Evolutionary conservation across 1,139 yeast species (phyloP), one percentile per base, ranked within the genome.

Genomic region (Meyerozyma athensensis): DNA sequence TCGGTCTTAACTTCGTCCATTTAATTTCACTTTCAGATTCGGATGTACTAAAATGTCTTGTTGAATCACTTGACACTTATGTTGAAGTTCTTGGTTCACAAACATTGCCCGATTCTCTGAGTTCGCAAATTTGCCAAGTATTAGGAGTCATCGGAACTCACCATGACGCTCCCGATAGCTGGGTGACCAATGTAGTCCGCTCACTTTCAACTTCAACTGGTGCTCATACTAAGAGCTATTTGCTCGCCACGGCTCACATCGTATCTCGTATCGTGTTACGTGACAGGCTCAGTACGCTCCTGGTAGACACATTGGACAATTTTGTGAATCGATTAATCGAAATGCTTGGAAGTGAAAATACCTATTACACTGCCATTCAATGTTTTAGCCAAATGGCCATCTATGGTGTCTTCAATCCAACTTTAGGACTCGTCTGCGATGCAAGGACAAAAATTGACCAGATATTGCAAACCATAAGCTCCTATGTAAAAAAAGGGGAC

Each of bases 141-240:
- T 48, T 79, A 20, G 90, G 85, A 21, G 72, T 83, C 4, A 57
- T 84, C 34, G 72, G 70, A 1, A 70, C 84, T 36, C 76, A 77
- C 44, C 67, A 68, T 2, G 36, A 40, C 0, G 53, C 50, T 33
- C 35, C 34, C 7, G 46, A 49, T 13, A 38, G 31, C 0, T 36
- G 36, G 1, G 39, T 61, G 2, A 10, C 17, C 1, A 33, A 32
- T 0, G 36, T 56, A 5, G 34, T 34, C 7, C 40, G 38, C 9
- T 35, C 35, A 16, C 36, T 37, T 12, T 13, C n/a, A 10, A 9
- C 7, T 13, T 12, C 32, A 9, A 9, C 30, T 9, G 30, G 21
- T 21, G 22, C 10, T 9, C 4, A 9, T 14, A 9, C 19, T 20
- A 32, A 23, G 10, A 35, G 61, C 66, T 2, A 50, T 54, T 35